These are phyloP conservation scores for Dryadomyces sulphureus DNA, from an alignment of 2,329 filamentous ascomycete species.

Conservation along the genomic window DNA sequence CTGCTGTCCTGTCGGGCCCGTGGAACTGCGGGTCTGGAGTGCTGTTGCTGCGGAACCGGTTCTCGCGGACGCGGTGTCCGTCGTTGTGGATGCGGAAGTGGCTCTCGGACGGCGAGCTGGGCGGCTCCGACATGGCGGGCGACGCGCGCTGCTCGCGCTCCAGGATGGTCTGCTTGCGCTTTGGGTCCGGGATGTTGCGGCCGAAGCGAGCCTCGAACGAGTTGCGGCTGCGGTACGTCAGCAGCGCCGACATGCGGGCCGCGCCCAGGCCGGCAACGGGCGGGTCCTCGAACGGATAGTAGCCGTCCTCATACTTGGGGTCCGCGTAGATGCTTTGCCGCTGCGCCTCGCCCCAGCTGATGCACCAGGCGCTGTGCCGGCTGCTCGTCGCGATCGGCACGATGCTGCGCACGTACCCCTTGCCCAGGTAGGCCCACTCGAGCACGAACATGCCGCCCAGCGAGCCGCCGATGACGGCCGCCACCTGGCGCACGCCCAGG, in stretches of 20 bases:
- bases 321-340: slow-evolving; percentile 93
- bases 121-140: neutral
- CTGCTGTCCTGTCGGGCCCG: slow-evolving; percentile 5
- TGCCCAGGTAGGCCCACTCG: slow-evolving; percentile 84
- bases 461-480: slow-evolving; percentile 67
- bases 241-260: slow-evolving; percentile 87
- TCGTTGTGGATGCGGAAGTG: slow-evolving; percentile 77
- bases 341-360: slow-evolving; percentile 82
- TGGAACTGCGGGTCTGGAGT: slow-evolving; percentile 13
- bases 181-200: slow-evolving; percentile 77
- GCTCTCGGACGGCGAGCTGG: slow-evolving; percentile 40
- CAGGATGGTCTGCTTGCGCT: slow-evolving; percentile 70
- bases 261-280: slow-evolving; percentile 78
- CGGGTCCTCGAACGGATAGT: slow-evolving; percentile 78
- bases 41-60: slow-evolving; percentile 25
- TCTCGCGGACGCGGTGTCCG: slow-evolving; percentile 51
- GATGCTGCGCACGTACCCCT: slow-evolving; percentile 65
- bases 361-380: slow-evolving; percentile 76
- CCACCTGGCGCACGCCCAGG: slow-evolving; percentile 62
- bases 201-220: slow-evolving; percentile 95
- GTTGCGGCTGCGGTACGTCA: slow-evolving; percentile 92
- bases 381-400: slow-evolving; percentile 78
- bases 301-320: slow-evolving; percentile 95
- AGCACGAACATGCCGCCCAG: slow-evolving; percentile 86
- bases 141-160: slow-evolving; percentile 45